A percentile compares a stretch with the other conserved stretches of the same genome.
These are phyloP conservation scores for Senna siamea DNA, from an alignment of 306 rosid species.

Conservation along the genomic window DNA sequence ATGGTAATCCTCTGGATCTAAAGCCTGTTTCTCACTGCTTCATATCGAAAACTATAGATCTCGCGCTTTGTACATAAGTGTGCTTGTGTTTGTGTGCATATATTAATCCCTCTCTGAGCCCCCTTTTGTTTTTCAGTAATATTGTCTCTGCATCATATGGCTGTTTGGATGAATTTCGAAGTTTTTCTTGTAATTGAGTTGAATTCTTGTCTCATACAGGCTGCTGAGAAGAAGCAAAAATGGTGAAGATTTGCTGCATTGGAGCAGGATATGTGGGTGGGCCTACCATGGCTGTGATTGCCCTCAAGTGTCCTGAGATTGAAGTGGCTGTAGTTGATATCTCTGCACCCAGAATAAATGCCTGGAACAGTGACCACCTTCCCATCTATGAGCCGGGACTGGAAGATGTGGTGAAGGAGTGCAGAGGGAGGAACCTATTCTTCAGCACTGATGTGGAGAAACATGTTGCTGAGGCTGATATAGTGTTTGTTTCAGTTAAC, in stretches of 20 bases:
- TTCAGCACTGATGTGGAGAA: slow-evolving; percentile 78
- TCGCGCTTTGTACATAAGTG: slow-evolving; percentile 9
- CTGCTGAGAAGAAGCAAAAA: slow-evolving; percentile 41
- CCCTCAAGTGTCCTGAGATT: slow-evolving; percentile 64
- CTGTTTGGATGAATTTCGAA: slow-evolving; percentile 3
- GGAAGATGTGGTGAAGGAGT: slow-evolving; percentile 66
- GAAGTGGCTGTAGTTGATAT: slow-evolving; percentile 70
- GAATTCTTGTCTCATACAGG: slow-evolving; percentile 37
- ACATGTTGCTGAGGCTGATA: slow-evolving; percentile 81
- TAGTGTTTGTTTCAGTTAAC: slow-evolving; percentile 89
- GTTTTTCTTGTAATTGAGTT: slow-evolving; percentile 25
- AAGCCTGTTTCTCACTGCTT: not conserved
- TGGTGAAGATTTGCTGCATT: slow-evolving; percentile 97
- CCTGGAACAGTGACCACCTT: slow-evolving; percentile 72
- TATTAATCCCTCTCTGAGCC: not conserved
- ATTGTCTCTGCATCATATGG: not conserved
- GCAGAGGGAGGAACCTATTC: slow-evolving; percentile 68
- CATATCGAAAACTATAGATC: slow-evolving; percentile 44
- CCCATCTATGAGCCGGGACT: slow-evolving; percentile 78
- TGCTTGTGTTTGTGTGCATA: not conserved
- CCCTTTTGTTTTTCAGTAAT: too few relatives aligned
- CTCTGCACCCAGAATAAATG: slow-evolving; percentile 49
- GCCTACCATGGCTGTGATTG: slow-evolving; percentile 96
- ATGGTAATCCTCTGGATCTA: slow-evolving; percentile 24
- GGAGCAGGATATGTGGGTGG: slow-evolving; percentile 98